These are phyloP conservation scores for Xylaria telfairii DNA, from an alignment of 495 filamentous ascomycete species.

Conservation along the genomic window DNA sequence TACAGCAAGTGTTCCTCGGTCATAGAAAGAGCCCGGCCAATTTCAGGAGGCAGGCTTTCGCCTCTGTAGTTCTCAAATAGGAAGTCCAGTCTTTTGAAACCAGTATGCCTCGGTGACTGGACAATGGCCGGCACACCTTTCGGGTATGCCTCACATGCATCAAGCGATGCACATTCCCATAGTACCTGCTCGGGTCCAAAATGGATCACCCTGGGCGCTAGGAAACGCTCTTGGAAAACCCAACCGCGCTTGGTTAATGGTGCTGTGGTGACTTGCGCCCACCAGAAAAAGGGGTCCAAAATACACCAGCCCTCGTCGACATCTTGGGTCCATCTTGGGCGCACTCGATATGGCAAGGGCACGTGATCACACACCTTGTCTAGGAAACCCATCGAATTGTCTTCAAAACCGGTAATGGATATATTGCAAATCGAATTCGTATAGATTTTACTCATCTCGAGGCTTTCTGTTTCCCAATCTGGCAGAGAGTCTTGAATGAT, in stretches of 20 bases:
- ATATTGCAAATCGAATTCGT: slow-evolving; percentile 10
- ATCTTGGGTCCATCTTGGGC: neutral
- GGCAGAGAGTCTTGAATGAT: slow-evolving; percentile 30
- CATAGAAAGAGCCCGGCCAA: neutral
- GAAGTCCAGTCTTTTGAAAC: neutral
- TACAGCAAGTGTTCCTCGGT: neutral
- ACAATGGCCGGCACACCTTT: neutral
- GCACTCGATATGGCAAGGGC: slow-evolving; percentile 1
- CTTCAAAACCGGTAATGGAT: neutral
- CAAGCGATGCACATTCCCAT: slow-evolving; percentile 29
- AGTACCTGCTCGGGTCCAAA: slow-evolving; percentile 34
- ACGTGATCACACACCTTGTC: neutral
- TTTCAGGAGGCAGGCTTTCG: too few relatives aligned
- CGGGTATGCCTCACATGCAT: slow-evolving; percentile 4
- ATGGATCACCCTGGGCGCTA: slow-evolving; percentile 31
- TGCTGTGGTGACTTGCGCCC: slow-evolving; percentile 20
- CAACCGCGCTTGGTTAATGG: slow-evolving; percentile 28
- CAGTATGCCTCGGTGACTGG: neutral
- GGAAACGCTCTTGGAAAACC: slow-evolving; percentile 35
- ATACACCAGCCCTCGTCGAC: slow-evolving; percentile 2
- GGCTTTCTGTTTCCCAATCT: slow-evolving; percentile 30
- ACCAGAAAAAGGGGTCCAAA: slow-evolving; percentile 8
- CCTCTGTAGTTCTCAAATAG: neutral
- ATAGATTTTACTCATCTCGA: slow-evolving; percentile 29
- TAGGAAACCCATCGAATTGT: neutral